Conservation (phyloP, 129 eudicot genomes). For the Mikania micrantha region DNA sequence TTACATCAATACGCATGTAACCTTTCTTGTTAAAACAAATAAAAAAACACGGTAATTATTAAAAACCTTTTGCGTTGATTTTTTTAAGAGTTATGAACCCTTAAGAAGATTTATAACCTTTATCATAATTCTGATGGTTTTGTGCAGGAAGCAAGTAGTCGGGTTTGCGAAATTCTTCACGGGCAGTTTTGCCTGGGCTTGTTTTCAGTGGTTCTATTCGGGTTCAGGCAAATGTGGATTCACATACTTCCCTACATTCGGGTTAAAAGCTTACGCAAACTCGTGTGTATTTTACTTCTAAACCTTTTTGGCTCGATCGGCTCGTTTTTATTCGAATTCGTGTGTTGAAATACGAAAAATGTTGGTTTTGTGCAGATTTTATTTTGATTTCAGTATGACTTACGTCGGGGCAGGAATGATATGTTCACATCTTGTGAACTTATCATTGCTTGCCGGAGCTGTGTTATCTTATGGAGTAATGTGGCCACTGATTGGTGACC, state of each 20-base stretch:
- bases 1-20: too few relatives aligned
- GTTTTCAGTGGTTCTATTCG: constrained; percentile 71
- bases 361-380: constrained; percentile 61
- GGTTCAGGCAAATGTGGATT: constrained; percentile 65
- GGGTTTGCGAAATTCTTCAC: constrained; percentile 65
- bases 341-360: not conserved
- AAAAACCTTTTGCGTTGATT: too few relatives aligned
- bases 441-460: constrained; percentile 81
- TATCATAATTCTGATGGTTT: not conserved
- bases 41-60: too few relatives aligned
- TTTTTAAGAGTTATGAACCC: too few relatives aligned
- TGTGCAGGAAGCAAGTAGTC: constrained; percentile 57
- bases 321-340: not conserved
- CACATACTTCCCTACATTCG: constrained; percentile 59
- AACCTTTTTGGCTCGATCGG: not conserved
- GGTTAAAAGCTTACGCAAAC: constrained; percentile 61
- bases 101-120: not conserved
- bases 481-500: constrained; percentile 72
- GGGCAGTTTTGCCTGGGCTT: constrained; percentile 62
- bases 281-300: constrained; percentile 31
- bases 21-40: too few relatives aligned
- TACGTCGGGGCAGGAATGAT: constrained; percentile 96
- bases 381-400: constrained; percentile 86
- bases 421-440: constrained; percentile 88
- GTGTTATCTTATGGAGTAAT: constrained; percentile 81